Evolutionary conservation across 2,329 filamentous ascomycete species (phyloP).

Genomic region (Fusarium newnesense): DNA sequence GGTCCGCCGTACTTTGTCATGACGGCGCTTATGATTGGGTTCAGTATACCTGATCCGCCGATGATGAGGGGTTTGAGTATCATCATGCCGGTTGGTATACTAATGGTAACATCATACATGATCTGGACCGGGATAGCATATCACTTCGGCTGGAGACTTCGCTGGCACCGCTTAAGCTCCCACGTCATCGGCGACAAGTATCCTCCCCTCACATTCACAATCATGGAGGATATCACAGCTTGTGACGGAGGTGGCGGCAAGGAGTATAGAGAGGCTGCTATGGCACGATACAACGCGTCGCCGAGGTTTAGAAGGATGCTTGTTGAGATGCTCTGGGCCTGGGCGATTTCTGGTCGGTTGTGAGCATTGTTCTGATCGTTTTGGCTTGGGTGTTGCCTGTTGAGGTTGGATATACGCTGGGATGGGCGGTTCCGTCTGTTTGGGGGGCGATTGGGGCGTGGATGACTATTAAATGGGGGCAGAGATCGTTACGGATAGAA

Average conservation of each 20-base stretch:
- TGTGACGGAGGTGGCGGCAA: constrained; percentile 25
- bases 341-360: constrained; percentile 6
- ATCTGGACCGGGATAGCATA: constrained; percentile 27
- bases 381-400: constrained; percentile 16
- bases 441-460: constrained; percentile 26
- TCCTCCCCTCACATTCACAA: constrained; percentile 17
- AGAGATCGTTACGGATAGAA: constrained; percentile 31
- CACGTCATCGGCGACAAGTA: constrained; percentile 14
- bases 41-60: constrained; percentile 29
- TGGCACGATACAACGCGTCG: constrained; percentile 23
- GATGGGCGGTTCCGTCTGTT: constrained; percentile 20
- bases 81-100: constrained; percentile 30
- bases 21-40: constrained; percentile 33
- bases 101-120: constrained; percentile 30
- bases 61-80: constrained; percentile 31
- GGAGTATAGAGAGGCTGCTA: constrained; percentile 18
- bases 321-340: constrained; percentile 21
- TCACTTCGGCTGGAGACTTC: constrained; percentile 18
- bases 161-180: constrained; percentile 18
- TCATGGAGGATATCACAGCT: constrained; percentile 31
- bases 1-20: constrained; percentile 28
- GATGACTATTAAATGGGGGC: constrained; percentile 27
- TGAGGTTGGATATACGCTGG: constrained; percentile 19
- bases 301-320: constrained; percentile 26
- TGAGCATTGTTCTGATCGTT: constrained; percentile 3